A percentile compares a stretch with the other conserved stretches of the same genome.
Conservation (phyloP, 2,329 filamentous ascomycete species). For the Neurospora sp. region DNA sequence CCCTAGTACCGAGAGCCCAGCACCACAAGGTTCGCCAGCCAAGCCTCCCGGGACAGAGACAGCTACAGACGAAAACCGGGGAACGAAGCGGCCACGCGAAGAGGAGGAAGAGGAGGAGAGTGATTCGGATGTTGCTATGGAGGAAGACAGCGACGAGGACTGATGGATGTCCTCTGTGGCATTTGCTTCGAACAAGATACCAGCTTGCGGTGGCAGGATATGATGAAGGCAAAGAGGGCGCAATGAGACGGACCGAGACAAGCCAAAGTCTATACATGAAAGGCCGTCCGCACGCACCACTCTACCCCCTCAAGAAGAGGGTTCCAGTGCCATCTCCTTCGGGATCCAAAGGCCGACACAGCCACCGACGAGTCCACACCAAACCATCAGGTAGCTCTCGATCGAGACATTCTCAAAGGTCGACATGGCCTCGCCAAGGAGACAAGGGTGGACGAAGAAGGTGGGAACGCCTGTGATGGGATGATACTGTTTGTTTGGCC, state of each 20-base stretch:
- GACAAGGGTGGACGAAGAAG: conserved; percentile 91
- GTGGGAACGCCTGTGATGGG: conserved; percentile 66
- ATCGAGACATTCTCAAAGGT: conserved; percentile 46
- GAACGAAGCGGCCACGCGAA: conserved; percentile 62
- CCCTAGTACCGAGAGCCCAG: conserved; percentile 25
- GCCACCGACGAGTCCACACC: conserved; percentile 79
- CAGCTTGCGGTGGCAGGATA: neutral
- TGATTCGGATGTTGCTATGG: conserved; percentile 51
- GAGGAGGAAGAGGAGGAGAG: conserved; percentile 56
- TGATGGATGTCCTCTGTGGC: conserved; percentile 20
- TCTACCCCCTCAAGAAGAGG: neutral
- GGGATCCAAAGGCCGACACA: conserved; percentile 73
- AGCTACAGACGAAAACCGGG: conserved; percentile 41
- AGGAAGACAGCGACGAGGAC: conserved; percentile 66
- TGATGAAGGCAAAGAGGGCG: neutral
- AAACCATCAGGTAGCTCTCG: conserved; percentile 70
- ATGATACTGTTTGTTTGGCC: conserved; percentile 54
- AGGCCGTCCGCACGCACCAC: too few species aligned
- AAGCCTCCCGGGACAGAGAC: conserved; percentile 43
- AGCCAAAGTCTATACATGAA: too few species aligned
- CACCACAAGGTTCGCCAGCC: conserved; percentile 31
- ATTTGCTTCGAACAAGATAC: neutral
- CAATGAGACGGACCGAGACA: neutral
- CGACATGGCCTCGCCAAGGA: conserved; percentile 71
- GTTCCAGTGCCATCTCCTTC: conserved; percentile 47